Base-by-base conservation (phyloP, 495 filamentous ascomycete species). In the Aspergillus nidulans region DNA sequence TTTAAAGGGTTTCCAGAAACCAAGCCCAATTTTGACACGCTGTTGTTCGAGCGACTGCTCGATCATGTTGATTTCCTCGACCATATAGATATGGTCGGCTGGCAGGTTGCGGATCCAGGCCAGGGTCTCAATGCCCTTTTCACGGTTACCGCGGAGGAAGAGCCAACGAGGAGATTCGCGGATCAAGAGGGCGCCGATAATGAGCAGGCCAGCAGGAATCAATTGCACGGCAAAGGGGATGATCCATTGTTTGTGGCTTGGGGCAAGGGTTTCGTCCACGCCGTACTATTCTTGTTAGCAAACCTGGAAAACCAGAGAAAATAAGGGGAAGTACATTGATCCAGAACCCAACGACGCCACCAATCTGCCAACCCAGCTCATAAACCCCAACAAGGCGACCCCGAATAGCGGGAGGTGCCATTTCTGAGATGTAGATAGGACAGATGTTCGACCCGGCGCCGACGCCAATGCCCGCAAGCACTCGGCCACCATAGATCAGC, bases 401-500 rank as follows among this genome's bases (percentile, higher is more conserved):
- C 49, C 90, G 84, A 60, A 90, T 90, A 52, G 89, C 86, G 59
- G 88, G 88, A 6, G 86, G 89, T 6, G 89, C 81, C 57, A 95
- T 81, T 68, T 95, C 90, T 34, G 88, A 79, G 56, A 89, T 85
- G 64, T 92, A 92, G 28, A 92, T 84, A 1, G 89, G 90, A 24
- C 89, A 86, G 53, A 89, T 75, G 21, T 88, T 81, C 6, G 87
- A 90, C 18, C 82, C 84, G 57, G 91, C 89, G 60, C 90, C 90
- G 46, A 91, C 83, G 53, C 84, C 87, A 36, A 94, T 61, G 50
- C 89, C 89, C 49, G 82, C 78, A 23, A 92, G 77, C 39, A 89
- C 81, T 60, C 89, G 84, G 13, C 89, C 89, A 49, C 75, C 79
- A 79, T 85, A 80, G 54, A 87, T 77, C 10, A 86, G 74, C 0